Evolutionary conservation across 768 basidiomycete species (phyloP), one percentile per base, ranked within the genome.

Genomic region (Pleurotus tuber-regium): DNA sequence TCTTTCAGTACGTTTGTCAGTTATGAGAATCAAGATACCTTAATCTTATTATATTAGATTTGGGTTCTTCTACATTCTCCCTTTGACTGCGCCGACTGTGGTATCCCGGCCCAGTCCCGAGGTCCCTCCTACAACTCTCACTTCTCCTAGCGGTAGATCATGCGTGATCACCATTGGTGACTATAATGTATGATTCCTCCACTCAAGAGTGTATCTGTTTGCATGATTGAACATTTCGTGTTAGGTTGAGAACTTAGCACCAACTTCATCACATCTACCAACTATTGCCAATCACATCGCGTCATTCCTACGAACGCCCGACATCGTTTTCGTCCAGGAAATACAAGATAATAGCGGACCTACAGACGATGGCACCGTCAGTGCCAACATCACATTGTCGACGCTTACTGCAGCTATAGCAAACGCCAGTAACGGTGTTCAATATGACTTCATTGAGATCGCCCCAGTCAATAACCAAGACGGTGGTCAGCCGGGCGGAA

Each of bases 311-410:
- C 63, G 67, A 14, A 70, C 74, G 0, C 83, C 84, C 1, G 82
- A 84, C 58, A 70, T 86, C 48, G 61, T 86, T 55, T 83, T 84
- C 61, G 56, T 86, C 5, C 83, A 86, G 64, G 84, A 86, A 57
- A 78, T 86, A 14, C 80, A 84, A 57, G 82, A 83, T 61, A 77
- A 83, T 61, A 74, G 72, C 2, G 82, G 82, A 4, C 58, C 73
- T 1, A 74, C 63, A 0, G 63, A 84, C 58, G 74, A 84, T 58
- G 83, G 83, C 16, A 71, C 71, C 4, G 78, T 82, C 39, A 67
- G 61, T 44, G 80, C 79, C 7, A 78, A 80, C 60, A 58, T 77
- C 50, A 84, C 83, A 4, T 66, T 86, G 28, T 59, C 69, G 16
- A 76, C 68, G 8, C 65, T 86, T 19, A 70, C 75, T 3, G 68